phyloP scores from a whole-genome alignment of 306 rosid species.

The Cucurbita ficifolia region DNA sequence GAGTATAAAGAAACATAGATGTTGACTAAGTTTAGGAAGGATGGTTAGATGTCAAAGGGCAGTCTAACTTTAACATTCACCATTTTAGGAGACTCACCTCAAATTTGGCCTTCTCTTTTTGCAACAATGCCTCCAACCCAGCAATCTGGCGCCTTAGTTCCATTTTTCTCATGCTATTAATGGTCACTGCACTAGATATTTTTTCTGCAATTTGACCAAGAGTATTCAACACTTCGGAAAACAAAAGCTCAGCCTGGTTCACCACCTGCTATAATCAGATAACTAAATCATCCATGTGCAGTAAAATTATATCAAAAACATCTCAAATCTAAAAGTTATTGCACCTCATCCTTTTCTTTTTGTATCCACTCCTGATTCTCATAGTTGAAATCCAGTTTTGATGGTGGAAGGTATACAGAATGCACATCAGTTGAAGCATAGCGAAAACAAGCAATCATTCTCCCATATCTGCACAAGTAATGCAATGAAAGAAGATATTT shows the following conservation, averaged over 20 bases:
- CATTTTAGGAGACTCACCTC: slow-evolving; percentile 37
- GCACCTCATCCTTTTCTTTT: slow-evolving; percentile 67
- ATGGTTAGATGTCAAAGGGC: neutral
- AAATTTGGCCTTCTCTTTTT: slow-evolving; percentile 68
- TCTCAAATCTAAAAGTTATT: neutral
- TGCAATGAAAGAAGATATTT: neutral
- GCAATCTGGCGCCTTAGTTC: slow-evolving; percentile 48
- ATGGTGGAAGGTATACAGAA: slow-evolving; percentile 87
- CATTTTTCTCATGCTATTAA: slow-evolving; percentile 24
- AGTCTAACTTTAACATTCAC: neutral
- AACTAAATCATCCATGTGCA: neutral
- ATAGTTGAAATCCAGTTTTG: slow-evolving; percentile 45
- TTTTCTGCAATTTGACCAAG: slow-evolving; percentile 59
- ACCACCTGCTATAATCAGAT: slow-evolving; percentile 44
- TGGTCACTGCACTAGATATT: slow-evolving; percentile 10
- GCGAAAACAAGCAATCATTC: slow-evolving; percentile 96
- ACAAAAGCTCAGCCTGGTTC: slow-evolving; percentile 61
- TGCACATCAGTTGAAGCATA: slow-evolving; percentile 83
- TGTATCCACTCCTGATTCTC: slow-evolving; percentile 79
- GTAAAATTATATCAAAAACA: neutral
- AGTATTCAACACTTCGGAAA: slow-evolving; percentile 75
- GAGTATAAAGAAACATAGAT: neutral
- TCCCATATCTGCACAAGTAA: slow-evolving; percentile 54
- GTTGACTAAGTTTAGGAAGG: neutral
- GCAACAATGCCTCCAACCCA: slow-evolving; percentile 61